These are phyloP conservation scores for Wickerhamiella vanderwaltii DNA, from an alignment of 805 yeast genomes.

Conservation along the genomic window DNA sequence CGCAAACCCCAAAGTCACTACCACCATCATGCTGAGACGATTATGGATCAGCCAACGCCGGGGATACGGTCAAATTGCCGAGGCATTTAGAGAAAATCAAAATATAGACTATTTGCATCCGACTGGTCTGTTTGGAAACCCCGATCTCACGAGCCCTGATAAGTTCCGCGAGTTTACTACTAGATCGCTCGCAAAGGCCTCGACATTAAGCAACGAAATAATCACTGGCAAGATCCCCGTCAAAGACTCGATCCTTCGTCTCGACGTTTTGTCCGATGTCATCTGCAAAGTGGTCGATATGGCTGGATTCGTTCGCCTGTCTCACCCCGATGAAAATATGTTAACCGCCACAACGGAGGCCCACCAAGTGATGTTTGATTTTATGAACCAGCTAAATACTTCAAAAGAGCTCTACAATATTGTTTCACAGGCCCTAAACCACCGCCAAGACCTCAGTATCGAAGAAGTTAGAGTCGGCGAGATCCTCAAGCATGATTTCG, in stretches of 20 bases:
- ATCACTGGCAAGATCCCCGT: conserved; percentile 34
- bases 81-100: neutral
- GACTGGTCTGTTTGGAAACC: conserved; percentile 66
- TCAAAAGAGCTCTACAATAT: conserved; percentile 56
- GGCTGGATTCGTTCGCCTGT: conserved; percentile 81
- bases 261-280: conserved; percentile 79
- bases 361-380: conserved; percentile 81
- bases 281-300: conserved; percentile 87
- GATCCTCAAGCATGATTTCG: conserved; percentile 70
- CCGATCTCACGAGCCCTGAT: conserved; percentile 51
- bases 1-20: too few species aligned
- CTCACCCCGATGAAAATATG: conserved; percentile 66
- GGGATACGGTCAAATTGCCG: neutral
- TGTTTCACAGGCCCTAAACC: conserved; percentile 41
- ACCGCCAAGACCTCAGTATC: conserved; percentile 32
- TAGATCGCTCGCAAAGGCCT: conserved; percentile 53
- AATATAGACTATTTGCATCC: conserved; percentile 1
- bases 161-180: conserved; percentile 60
- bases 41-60: too few species aligned
- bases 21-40: too few species aligned
- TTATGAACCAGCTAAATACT: conserved; percentile 86
- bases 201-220: conserved; percentile 45
- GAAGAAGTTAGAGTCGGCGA: conserved; percentile 81
- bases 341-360: conserved; percentile 73
- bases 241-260: conserved; percentile 41